Base-by-base conservation (phyloP, 2,329 filamentous ascomycete genomes). In the Aspergillus proliferans region DNA sequence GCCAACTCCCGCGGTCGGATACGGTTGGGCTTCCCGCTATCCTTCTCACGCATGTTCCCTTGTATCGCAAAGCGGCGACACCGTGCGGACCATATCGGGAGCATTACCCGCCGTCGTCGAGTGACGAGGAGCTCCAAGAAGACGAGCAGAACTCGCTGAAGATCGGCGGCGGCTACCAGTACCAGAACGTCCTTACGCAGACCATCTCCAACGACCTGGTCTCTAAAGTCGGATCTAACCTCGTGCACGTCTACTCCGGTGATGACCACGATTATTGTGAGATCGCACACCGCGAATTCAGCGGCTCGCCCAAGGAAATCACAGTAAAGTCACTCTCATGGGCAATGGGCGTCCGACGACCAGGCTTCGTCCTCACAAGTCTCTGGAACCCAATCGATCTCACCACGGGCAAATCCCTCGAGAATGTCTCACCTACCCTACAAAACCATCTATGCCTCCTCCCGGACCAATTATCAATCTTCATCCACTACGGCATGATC, bases 251-350 rank as follows among this genome's bases (percentile, higher is more conserved):
- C 40, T 98, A 97, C 64, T 95, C 90, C 0, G 93, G 93, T 9
- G 93, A 98, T 60, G 93, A 98, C 64, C 93, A 98, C 72, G 93
- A 98, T 72, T 96, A 97, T 72, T 98, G 93, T 71, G 91, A 95
- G 62, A 73, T 97, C 6, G 78, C 84, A 0, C 93, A 98, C 68
- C 82, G 83, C 2, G 77, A 81, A 15, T 82, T 84, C 51, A 83
- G 83, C 54, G 78, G 77, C 30, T 72, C 75, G 0, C 78, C 76
- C 4, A 80, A 77, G 22, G 93, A 98, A 67, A 94, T 96, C 55
- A 98, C 93, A 0, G 90, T 97, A 59, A 98, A 98, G 73, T 91
- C 86, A 62, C 83, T 94, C 57, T 94, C 85, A 62, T 95, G 92
- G 89, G 90, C 89, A 15, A 97, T 97, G 93, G 91, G 93, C 7